These are phyloP conservation scores for Serendipita sp. DNA, from an alignment of 1,284 basidiomycete genomes.

Conservation along the genomic window DNA sequence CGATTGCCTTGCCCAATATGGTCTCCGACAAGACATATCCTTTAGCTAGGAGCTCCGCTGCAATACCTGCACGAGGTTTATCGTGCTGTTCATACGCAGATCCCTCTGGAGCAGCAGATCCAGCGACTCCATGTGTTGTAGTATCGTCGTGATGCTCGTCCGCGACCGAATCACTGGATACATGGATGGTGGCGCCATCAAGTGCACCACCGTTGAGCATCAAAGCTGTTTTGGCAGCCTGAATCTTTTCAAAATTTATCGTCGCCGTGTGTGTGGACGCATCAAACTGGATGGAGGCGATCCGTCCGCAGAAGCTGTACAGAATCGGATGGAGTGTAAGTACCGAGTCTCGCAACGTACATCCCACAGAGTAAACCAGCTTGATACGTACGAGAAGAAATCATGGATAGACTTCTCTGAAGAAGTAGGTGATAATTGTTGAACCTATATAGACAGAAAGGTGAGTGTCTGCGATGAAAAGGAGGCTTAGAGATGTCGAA, in stretches of 20 bases:
- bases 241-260: slow-evolving; percentile 60
- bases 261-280: slow-evolving; percentile 29
- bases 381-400: slow-evolving; percentile 54
- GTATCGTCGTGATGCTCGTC: slow-evolving; percentile 32
- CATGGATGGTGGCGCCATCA: slow-evolving; percentile 42
- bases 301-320: slow-evolving; percentile 67
- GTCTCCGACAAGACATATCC: slow-evolving; percentile 73
- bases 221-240: slow-evolving; percentile 46
- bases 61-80: slow-evolving; percentile 72
- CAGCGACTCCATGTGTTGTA: slow-evolving; percentile 7
- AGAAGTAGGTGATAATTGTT: slow-evolving; percentile 36
- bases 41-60: slow-evolving; percentile 79
- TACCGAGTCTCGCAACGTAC: slow-evolving; percentile 10
- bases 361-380: slow-evolving; percentile 3
- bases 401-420: slow-evolving; percentile 47
- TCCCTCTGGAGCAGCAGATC: slow-evolving; percentile 21
- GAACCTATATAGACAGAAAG: slow-evolving; percentile 33
- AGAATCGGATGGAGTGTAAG: slow-evolving; percentile 9
- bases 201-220: slow-evolving; percentile 63
- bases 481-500: neutral
- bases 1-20: slow-evolving; percentile 73
- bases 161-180: slow-evolving; percentile 47
- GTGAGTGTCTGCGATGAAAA: slow-evolving; percentile 23
- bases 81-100: slow-evolving; percentile 54
- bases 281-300: slow-evolving; percentile 42